Base-by-base conservation (phyloP, 2,329 filamentous ascomycete species). In the Purpureocillium takamizusanense region DNA sequence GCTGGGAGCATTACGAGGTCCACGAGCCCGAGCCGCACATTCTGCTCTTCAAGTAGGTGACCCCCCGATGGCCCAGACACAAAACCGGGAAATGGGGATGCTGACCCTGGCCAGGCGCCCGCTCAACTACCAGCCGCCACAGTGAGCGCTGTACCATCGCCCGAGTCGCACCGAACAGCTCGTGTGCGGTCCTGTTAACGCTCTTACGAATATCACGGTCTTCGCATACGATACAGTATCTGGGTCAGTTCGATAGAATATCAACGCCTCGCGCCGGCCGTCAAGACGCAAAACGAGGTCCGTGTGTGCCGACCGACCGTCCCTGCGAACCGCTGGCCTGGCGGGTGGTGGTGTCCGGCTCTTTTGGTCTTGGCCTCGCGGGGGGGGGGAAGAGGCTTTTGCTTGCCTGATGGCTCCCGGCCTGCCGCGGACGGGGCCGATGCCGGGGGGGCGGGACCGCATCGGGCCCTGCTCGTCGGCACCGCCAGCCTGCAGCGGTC, bases 1-100 rank as follows among this genome's bases (percentile, higher is more conserved):
- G 92, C 41, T 98, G 92, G 92, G 90, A 97, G 62, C 92, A 98
- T 63, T 98, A 98, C 60, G 92, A 98, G 64, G 92, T 98, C 39
- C 92, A 98, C 62, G 92, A 97, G 63, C 92, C 92, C 32, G 92
- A 98, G 67, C 92, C 92, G 48, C 92, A 98, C 62, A 98, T 98
- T 55, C 76, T 98, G 39, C 77, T 98, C 25, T 98, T 98, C 77
- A 98, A 98, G 90, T 95, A 69, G 25, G 42, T 41, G 11, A 27
- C 14, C 15, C 13, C 27, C 3, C 13, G 5, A 13, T 21, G n/a
- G 13, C 23, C 21, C n/a, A 40, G 34, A 16, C 30, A 18, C 28
- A 15, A 11, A n/a, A n/a, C n/a, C n/a, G n/a, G n/a, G n/a, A n/a
- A n/a, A n/a, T n/a, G n/a, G n/a, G n/a, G n/a, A n/a, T n/a, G 30